Conservation (phyloP, 2,329 filamentous ascomycete genomes). For the Cladophialophora bantiana region DNA sequence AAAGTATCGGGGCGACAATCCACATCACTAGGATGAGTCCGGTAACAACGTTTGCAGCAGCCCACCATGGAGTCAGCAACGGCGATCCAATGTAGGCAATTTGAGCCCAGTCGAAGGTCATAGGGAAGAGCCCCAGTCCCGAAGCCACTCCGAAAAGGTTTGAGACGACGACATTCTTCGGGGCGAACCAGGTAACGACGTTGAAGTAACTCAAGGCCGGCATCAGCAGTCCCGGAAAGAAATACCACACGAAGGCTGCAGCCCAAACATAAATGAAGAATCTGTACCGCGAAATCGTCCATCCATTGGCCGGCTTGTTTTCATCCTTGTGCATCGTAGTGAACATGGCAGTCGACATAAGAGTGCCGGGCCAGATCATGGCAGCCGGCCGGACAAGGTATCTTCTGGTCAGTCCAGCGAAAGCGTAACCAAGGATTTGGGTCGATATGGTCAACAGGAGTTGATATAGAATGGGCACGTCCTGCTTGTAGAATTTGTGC, state of each 20-base stretch:
- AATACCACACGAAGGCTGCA: conserved; percentile 79
- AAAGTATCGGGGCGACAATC: conserved; percentile 79
- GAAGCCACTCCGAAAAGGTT: conserved; percentile 88
- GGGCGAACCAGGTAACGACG: conserved; percentile 86
- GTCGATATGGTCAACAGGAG: conserved; percentile 83
- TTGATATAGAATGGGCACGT: conserved; percentile 78
- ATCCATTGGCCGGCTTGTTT: conserved; percentile 81
- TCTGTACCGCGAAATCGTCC: conserved; percentile 80
- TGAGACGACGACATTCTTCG: conserved; percentile 82
- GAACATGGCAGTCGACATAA: conserved; percentile 91
- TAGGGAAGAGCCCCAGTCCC: conserved; percentile 79
- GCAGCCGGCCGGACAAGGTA: conserved; percentile 84
- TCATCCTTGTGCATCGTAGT: conserved; percentile 83
- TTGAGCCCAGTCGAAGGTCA: conserved; percentile 93
- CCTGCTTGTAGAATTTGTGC: conserved; percentile 85
- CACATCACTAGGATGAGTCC: conserved; percentile 84
- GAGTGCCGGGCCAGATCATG: conserved; percentile 90
- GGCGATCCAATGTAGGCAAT: conserved; percentile 87
- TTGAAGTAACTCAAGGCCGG: conserved; percentile 89
- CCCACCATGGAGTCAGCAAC: conserved; percentile 84
- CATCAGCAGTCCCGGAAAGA: conserved; percentile 80
- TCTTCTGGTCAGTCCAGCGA: conserved; percentile 79
- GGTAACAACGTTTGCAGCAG: conserved; percentile 81
- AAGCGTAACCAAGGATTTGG: conserved; percentile 84
- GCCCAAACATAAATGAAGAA: conserved; percentile 81